A percentile compares a stretch with the other conserved stretches of the same genome.
Conservation (phyloP, 306 rosid genomes). For the Citrullus mucosospermus region DNA sequence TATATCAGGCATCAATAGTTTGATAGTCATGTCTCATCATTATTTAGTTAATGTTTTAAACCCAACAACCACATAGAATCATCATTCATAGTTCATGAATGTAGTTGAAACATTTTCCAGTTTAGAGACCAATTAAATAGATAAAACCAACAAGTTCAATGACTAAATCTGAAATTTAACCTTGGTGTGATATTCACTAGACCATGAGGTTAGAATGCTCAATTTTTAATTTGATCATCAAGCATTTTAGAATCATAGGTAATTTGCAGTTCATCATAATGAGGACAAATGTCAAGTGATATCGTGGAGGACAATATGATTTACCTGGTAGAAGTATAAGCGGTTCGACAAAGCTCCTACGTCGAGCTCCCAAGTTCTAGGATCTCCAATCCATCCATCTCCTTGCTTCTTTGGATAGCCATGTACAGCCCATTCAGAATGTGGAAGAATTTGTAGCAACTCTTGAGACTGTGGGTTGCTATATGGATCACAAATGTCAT, state of each 20-base stretch:
- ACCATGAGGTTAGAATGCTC: not conserved
- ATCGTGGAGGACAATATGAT: not conserved
- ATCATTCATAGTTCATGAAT: too few relatives aligned
- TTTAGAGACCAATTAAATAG: not conserved
- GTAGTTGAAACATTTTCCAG: not conserved
- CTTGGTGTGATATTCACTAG: not conserved
- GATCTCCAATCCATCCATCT: slow-evolving; percentile 47
- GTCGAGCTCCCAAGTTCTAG: slow-evolving; percentile 47
- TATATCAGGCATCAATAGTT: too few relatives aligned
- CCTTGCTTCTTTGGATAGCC: slow-evolving; percentile 41
- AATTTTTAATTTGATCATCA: not conserved
- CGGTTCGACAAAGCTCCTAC: slow-evolving; percentile 37
- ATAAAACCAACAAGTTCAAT: not conserved
- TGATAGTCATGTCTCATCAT: too few relatives aligned
- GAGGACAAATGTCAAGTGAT: not conserved
- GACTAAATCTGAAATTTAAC: not conserved
- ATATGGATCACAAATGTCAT: slow-evolving; percentile 43
- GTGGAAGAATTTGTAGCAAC: slow-evolving; percentile 47
- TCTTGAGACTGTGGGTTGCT: slow-evolving; percentile 55
- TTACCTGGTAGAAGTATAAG: slow-evolving; percentile 45
- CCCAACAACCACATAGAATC: too few relatives aligned
- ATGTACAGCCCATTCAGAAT: slow-evolving; percentile 45
- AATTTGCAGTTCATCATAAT: not conserved
- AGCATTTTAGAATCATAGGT: not conserved
- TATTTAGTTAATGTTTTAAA: too few relatives aligned